phyloP scores from a whole-genome alignment of 768 basidiomycete species.

The Tulasnella sp. region DNA sequence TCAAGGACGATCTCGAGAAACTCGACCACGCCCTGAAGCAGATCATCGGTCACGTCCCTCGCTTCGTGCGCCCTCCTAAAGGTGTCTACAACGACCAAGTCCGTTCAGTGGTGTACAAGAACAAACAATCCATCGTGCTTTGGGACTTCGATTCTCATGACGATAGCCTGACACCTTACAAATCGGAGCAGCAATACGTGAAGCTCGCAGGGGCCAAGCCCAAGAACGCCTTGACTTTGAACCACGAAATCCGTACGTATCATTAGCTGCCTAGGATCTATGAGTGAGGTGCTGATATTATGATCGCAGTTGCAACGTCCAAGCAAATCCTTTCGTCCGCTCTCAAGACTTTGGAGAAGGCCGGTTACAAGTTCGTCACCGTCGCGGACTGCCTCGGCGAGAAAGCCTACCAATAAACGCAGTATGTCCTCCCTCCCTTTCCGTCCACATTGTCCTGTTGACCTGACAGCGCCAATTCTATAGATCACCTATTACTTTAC shows the following conservation, averaged over 20 bases:
- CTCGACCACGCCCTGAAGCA: background rate
- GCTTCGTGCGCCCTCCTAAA: conserved; percentile 14
- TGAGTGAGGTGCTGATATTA: no score
- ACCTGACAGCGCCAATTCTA: no score
- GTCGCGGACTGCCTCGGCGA: conserved; percentile 3
- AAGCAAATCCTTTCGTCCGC: background rate
- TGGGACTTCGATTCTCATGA: conserved; percentile 17
- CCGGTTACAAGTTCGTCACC: background rate
- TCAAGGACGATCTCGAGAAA: background rate
- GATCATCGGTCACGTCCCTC: conserved; percentile 13
- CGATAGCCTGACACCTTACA: background rate
- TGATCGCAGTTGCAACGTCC: background rate
- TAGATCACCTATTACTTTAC: no score
- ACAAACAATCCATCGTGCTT: conserved; percentile 2
- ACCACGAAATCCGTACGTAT: conserved; percentile 18
- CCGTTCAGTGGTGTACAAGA: background rate
- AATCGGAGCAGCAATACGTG: background rate
- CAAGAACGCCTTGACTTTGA: conserved; percentile 11
- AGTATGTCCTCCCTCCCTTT: no score
- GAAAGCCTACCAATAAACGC: no score
- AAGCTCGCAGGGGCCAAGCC: background rate
- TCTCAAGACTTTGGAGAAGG: background rate
- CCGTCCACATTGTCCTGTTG: no score
- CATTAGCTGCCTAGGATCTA: no score
- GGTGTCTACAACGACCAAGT: conserved; percentile 10